Conservation (phyloP, 257 asterid species). For the Gentiana dahurica region DNA sequence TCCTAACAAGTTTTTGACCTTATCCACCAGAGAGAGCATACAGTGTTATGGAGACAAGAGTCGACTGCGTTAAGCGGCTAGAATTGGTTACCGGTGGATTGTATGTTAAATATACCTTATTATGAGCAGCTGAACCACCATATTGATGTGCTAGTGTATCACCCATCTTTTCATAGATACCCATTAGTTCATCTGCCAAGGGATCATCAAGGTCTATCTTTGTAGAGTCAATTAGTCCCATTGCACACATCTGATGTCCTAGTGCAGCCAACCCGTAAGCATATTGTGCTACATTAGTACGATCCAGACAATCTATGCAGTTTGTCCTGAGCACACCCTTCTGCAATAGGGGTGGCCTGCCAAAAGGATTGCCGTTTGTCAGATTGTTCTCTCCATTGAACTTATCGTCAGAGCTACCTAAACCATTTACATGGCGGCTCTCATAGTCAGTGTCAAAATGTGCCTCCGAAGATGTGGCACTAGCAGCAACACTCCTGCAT, state of each 20-base stretch:
- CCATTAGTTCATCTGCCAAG: constrained; percentile 88
- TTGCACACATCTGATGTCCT: constrained; percentile 73
- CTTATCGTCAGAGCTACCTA: constrained; percentile 37
- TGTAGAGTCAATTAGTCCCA: constrained; percentile 52
- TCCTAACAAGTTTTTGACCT: too few species aligned
- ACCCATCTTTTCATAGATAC: constrained; percentile 93
- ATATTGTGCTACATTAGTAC: constrained; percentile 96
- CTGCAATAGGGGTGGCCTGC: constrained; percentile 51
- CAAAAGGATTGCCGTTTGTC: constrained; percentile 32
- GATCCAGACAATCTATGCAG: constrained; percentile 98
- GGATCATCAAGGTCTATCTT: constrained; percentile 92
- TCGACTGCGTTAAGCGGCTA: neutral
- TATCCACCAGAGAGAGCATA: too few species aligned
- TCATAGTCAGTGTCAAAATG: constrained; percentile 29
- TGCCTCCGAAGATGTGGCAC: constrained; percentile 30
- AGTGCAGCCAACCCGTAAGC: constrained; percentile 94
- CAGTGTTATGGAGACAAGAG: too few species aligned
- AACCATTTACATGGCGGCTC: constrained; percentile 39
- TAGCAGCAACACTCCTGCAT: constrained; percentile 38
- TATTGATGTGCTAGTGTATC: constrained; percentile 98
- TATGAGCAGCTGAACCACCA: constrained; percentile 99
- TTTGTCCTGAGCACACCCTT: constrained; percentile 93
- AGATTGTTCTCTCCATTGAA: constrained; percentile 24
- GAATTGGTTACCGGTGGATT: neutral
- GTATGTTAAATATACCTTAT: constrained; percentile 48